Percentiles rank a stretch among this genome's conserved stretches.
phyloP scores from a whole-genome alignment of 768 basidiomycete species.

The Mycena metata region DNA sequence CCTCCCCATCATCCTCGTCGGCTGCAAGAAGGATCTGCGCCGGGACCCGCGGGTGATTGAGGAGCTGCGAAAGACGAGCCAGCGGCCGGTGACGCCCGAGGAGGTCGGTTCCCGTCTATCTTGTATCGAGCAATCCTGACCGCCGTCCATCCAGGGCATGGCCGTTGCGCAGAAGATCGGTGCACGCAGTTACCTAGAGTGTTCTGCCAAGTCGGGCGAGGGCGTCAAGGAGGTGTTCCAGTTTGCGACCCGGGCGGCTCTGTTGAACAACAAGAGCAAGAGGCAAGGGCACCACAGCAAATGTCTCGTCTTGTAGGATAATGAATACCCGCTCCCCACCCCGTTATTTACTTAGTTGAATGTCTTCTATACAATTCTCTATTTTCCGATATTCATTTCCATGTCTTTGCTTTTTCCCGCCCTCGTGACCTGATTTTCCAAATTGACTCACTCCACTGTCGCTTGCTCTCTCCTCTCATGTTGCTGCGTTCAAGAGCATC shows the following conservation, averaged over 20 bases:
- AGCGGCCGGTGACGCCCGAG: slow-evolving; percentile 94
- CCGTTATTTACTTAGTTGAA: slow-evolving; percentile 38
- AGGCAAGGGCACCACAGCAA: slow-evolving; percentile 54
- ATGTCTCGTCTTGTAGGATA: slow-evolving; percentile 50
- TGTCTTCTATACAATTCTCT: slow-evolving; percentile 37
- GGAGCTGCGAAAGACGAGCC: slow-evolving; percentile 93
- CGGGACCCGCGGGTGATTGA: slow-evolving; percentile 94
- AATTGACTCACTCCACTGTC: slow-evolving; percentile 10
- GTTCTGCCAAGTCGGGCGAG: slow-evolving; percentile 95
- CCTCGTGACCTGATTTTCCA: slow-evolving; percentile 20
- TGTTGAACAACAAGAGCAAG: slow-evolving; percentile 67
- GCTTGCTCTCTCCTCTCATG: slow-evolving; percentile 17
- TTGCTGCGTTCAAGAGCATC: slow-evolving; percentile 24
- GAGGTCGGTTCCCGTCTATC: slow-evolving; percentile 67
- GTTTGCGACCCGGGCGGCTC: slow-evolving; percentile 93
- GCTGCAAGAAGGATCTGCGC: slow-evolving; percentile 98
- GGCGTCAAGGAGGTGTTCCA: slow-evolving; percentile 99
- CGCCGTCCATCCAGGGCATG: slow-evolving; percentile 77
- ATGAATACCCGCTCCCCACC: slow-evolving; percentile 24
- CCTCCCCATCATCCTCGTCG: slow-evolving; percentile 96
- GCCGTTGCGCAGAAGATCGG: slow-evolving; percentile 96
- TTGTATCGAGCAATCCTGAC: background rate
- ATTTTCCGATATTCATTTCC: slow-evolving; percentile 2
- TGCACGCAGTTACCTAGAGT: slow-evolving; percentile 97
- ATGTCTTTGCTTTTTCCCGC: background rate